A percentile compares a stretch with the other conserved stretches of the same genome.
These are phyloP conservation scores for Hypomontagnella monticulosa DNA, from an alignment of 495 filamentous ascomycete species.

Conservation along the genomic window DNA sequence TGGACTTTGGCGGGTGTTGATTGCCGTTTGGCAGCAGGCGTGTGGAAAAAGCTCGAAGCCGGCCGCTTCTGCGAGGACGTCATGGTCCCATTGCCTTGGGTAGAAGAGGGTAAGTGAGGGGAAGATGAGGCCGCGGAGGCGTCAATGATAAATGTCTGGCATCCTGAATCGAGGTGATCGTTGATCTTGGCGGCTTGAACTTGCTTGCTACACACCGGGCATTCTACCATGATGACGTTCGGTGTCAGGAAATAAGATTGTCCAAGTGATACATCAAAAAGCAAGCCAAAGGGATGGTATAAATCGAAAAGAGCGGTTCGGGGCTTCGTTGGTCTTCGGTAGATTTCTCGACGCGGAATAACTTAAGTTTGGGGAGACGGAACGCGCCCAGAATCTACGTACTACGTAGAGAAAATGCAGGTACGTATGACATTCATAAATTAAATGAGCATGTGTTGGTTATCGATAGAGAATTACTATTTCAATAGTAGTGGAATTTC, in stretches of 20 bases:
- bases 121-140: slow-evolving; percentile 43
- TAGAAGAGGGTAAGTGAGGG: slow-evolving; percentile 35
- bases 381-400: slow-evolving; percentile 19
- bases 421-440: neutral
- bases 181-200: slow-evolving; percentile 86
- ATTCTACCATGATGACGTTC: slow-evolving; percentile 73
- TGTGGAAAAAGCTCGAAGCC: slow-evolving; percentile 81
- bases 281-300: neutral
- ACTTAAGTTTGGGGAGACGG: slow-evolving; percentile 5
- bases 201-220: slow-evolving; percentile 83
- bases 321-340: neutral
- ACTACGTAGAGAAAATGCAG: neutral
- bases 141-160: slow-evolving; percentile 68
- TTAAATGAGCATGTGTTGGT: too few relatives aligned
- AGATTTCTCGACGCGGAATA: slow-evolving; percentile 25
- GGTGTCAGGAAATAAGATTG: neutral
- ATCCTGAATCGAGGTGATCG: slow-evolving; percentile 87
- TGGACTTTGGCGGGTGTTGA: slow-evolving; percentile 39
- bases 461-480: too few relatives aligned
- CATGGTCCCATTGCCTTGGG: slow-evolving; percentile 57
- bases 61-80: slow-evolving; percentile 58
- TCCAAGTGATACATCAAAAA: neutral
- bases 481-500: too few relatives aligned
- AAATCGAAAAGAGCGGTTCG: neutral
- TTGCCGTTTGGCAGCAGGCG: slow-evolving; percentile 67